Evolutionary conservation across 2,329 filamentous ascomycete species (phyloP), one percentile per base, ranked within the genome.

Genomic region (Penicillium sp.): DNA sequence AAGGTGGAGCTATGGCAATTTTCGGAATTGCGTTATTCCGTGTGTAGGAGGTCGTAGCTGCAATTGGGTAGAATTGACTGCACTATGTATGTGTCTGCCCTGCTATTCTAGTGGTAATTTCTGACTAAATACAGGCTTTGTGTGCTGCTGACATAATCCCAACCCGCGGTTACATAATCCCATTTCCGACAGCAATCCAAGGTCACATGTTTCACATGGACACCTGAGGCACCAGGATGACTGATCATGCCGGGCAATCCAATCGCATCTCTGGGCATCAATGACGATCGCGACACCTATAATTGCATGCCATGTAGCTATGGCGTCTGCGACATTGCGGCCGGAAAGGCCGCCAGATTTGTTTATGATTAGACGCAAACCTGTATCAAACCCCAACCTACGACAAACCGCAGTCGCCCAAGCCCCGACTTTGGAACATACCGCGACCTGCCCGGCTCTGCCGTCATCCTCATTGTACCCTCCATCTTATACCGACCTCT

Each of bases 1-100:
- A 73, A 45, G 69, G 69, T 33, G 69, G 63, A 4, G 64, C 64
- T 1, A 71, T 70, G 69, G 69, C 68, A n/a, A n/a, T n/a, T n/a
- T n/a, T n/a, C n/a, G n/a, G n/a, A n/a, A n/a, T n/a, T n/a, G n/a
- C n/a, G n/a, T n/a, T n/a, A n/a, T n/a, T n/a, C n/a, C n/a, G n/a
- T n/a, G n/a, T n/a, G n/a, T n/a, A n/a, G n/a, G n/a, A n/a, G n/a
- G n/a, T n/a, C n/a, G n/a, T n/a, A n/a, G n/a, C n/a, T n/a, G n/a
- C n/a, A n/a, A n/a, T n/a, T n/a, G n/a, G n/a, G n/a, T n/a, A n/a
- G n/a, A n/a, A n/a, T n/a, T n/a, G n/a, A n/a, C n/a, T n/a, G n/a
- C n/a, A n/a, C n/a, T n/a, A n/a, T n/a, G n/a, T n/a, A n/a, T n/a
- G n/a, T n/a, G n/a, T n/a, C n/a, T n/a, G n/a, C n/a, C n/a, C n/a